Conservation (phyloP, 306 rosid genomes). For the Ziziphus jujuba region DNA sequence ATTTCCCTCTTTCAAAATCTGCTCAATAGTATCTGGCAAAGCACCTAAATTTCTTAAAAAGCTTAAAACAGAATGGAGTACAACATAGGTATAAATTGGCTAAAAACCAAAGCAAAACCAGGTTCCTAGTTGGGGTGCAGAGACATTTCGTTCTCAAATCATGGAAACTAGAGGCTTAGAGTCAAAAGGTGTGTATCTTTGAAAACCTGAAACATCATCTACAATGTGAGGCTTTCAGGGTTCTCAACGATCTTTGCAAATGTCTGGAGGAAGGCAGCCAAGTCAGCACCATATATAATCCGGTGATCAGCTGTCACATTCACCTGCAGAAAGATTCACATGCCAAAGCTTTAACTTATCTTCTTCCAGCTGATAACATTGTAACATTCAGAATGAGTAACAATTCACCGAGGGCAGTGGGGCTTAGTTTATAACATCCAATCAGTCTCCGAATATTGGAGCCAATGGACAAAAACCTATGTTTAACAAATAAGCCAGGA, state of each 20-base stretch:
- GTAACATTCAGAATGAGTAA: not conserved
- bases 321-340: conserved; percentile 58
- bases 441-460: not conserved
- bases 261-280: conserved; percentile 85
- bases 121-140: conserved; percentile 17
- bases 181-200: conserved; percentile 11
- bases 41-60: conserved; percentile 21
- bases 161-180: conserved; percentile 9
- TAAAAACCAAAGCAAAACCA: conserved; percentile 25
- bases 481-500: not conserved
- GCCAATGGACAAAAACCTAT: not conserved
- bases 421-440: not conserved
- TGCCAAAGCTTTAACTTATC: conserved; percentile 5
- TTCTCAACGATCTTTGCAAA: conserved; percentile 76
- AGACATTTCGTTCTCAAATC: conserved; percentile 18
- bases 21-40: conserved; percentile 17
- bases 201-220: conserved; percentile 38
- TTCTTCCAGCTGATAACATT: not conserved
- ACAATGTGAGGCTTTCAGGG: conserved; percentile 84
- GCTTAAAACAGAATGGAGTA: conserved; percentile 18
- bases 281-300: conserved; percentile 81
- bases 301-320: conserved; percentile 95
- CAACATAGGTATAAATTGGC: conserved; percentile 24
- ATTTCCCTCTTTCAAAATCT: conserved; percentile 35
- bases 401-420: not conserved